A percentile compares a stretch with the other conserved stretches of the same genome.
These are phyloP conservation scores for Talaromyces proteolyticus DNA, from an alignment of 495 filamentous ascomycete genomes.

Conservation along the genomic window DNA sequence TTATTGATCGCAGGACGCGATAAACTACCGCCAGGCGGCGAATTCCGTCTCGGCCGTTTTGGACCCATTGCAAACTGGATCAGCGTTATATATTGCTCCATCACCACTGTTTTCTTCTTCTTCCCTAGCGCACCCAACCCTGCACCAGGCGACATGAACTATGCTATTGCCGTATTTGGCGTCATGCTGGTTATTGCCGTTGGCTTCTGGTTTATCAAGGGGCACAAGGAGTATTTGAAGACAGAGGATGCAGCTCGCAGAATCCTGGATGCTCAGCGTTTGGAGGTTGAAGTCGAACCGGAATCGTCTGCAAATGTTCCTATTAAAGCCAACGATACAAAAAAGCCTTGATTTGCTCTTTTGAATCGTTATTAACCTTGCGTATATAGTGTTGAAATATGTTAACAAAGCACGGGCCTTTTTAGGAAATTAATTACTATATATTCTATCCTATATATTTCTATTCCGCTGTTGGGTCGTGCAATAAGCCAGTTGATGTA, in stretches of 20 bases:
- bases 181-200: conserved; percentile 40
- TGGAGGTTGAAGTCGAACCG: conserved; percentile 24
- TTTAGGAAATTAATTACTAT: no score
- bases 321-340: no score
- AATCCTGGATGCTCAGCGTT: conserved; percentile 33
- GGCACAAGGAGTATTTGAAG: conserved; percentile 27
- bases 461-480: no score
- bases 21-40: conserved; percentile 27
- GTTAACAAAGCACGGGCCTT: no score
- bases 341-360: no score
- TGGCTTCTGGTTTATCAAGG: conserved; percentile 35
- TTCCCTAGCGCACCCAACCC: conserved; percentile 35
- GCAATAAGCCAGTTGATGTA: no score
- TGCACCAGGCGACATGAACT: conserved; percentile 36
- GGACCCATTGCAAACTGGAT: conserved; percentile 26
- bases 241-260: conserved; percentile 35
- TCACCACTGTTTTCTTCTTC: conserved; percentile 41
- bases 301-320: no score
- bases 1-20: conserved; percentile 33
- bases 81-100: conserved; percentile 31
- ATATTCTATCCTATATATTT: no score
- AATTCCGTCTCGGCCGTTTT: conserved; percentile 31
- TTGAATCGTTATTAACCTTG: no score
- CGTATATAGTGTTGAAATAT: no score
- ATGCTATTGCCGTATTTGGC: conserved; percentile 41